These are phyloP conservation scores for Zymoseptoria brevis DNA, from an alignment of 2,329 filamentous ascomycete species.

Conservation along the genomic window DNA sequence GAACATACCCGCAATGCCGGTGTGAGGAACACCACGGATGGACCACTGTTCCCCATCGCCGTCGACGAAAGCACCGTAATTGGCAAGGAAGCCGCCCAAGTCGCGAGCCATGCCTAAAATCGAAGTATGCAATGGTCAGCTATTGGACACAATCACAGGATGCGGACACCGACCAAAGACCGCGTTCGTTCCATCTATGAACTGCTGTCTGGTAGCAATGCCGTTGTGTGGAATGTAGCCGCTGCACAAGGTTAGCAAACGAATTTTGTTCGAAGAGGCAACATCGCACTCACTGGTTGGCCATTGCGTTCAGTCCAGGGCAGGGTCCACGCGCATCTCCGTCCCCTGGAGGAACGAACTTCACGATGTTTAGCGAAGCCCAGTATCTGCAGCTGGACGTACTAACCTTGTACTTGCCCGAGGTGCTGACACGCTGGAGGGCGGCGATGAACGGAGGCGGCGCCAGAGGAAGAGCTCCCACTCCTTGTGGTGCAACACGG, in stretches of 20 bases:
- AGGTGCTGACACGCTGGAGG: constrained; percentile 24
- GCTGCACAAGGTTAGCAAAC: neutral
- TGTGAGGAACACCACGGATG: constrained; percentile 11
- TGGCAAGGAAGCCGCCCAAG: constrained; percentile 20
- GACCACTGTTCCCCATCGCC: constrained; percentile 18
- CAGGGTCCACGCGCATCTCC: constrained; percentile 28
- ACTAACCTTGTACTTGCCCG: constrained; percentile 18
- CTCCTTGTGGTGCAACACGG: constrained; percentile 17
- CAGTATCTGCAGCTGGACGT: neutral
- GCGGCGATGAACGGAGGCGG: constrained; percentile 28
- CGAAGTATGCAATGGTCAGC: too few relatives aligned
- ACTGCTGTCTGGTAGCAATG: constrained; percentile 29
- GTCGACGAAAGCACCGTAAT: constrained; percentile 20
- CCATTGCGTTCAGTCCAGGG: constrained; percentile 29
- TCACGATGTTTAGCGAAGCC: neutral
- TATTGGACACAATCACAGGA: too few relatives aligned
- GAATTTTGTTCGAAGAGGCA: neutral
- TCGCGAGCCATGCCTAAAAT: constrained; percentile 2
- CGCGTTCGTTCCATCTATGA: constrained; percentile 22
- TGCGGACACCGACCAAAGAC: constrained; percentile 18
- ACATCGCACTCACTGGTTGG: constrained; percentile 21
- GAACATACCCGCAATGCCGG: neutral
- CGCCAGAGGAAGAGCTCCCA: constrained; percentile 19
- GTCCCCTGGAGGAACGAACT: constrained; percentile 23
- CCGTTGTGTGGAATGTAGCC: constrained; percentile 29